Conservation (phyloP, 1,284 basidiomycete genomes). For the Boletus mariae region DNA sequence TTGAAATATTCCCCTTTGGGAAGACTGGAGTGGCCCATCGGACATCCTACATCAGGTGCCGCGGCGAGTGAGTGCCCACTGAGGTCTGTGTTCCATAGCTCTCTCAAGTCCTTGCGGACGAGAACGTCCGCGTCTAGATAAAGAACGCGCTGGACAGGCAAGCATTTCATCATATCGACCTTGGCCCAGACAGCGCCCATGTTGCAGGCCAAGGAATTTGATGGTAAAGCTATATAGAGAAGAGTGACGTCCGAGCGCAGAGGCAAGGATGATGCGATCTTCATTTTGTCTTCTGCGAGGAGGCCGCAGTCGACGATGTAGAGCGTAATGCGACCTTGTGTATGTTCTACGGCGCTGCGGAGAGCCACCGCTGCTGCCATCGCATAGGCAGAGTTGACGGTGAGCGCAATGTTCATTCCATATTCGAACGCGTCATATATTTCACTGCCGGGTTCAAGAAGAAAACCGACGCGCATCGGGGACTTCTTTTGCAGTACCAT, state of each 20-base stretch:
- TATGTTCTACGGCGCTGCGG: conserved; percentile 38
- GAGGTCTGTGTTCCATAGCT: conserved; percentile 47
- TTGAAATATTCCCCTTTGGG: conserved; percentile 47
- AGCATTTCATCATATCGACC: conserved; percentile 41
- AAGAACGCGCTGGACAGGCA: conserved; percentile 49
- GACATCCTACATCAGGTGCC: conserved; percentile 47
- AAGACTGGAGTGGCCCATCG: conserved; percentile 41
- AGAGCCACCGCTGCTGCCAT: conserved; percentile 50
- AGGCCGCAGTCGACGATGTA: conserved; percentile 51
- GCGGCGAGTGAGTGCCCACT: conserved; percentile 42
- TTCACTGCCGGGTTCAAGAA: conserved; percentile 20
- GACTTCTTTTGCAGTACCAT: conserved; percentile 47
- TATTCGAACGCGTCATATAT: conserved; percentile 36
- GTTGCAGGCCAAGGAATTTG: conserved; percentile 27
- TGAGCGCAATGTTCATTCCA: conserved; percentile 47
- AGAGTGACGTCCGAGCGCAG: conserved; percentile 35
- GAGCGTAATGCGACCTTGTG: conserved; percentile 41
- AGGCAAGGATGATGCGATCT: conserved; percentile 35
- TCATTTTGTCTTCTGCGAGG: conserved; percentile 33
- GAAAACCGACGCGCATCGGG: conserved; percentile 55
- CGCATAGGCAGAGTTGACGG: conserved; percentile 43
- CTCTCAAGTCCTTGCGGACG: conserved; percentile 39
- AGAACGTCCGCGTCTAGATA: conserved; percentile 56
- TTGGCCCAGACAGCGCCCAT: conserved; percentile 47
- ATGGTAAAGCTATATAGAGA: conserved; percentile 39